Base-by-base conservation (phyloP, 2,329 filamentous ascomycete species). In the Colletotrichum camelliae region DNA sequence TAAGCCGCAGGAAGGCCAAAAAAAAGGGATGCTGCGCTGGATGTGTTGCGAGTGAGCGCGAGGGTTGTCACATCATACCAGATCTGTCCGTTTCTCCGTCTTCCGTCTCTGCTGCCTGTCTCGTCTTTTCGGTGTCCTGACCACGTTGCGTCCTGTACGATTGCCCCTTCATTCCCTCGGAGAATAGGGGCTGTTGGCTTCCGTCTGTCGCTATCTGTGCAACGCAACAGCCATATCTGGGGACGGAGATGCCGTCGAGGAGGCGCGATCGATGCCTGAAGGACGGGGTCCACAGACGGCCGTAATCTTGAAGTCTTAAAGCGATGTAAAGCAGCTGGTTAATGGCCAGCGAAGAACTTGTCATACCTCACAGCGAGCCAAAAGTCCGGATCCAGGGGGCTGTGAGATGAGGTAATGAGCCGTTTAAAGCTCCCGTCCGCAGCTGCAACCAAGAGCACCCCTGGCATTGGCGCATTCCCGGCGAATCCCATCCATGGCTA, bases 21-120 rank as follows among this genome's bases (percentile, higher is more conserved):
- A n/a, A n/a, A 35, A 57, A 24, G 24, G 24, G 39, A 33, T 57
- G 62, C 3, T 24, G 60, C 24, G 37, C 35, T 39, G 33, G 16
- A 39, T 16, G 31, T 69, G 71, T 31, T 43, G 60, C 67, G 58
- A 61, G 58, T 13, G 58, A 31, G 31, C 57, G 57, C 57, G 16
- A 39, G 60, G 72, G 39, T 13, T 62, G 72, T 72, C 69, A 72
- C 68, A 72, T 72, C 68, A 72, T 67, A 37, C 61, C 72, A 72
- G 37, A 62, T 62, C 33, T 71, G 72, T 67, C 61, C 33, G 31
- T 55, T 64, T 31, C 72, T 72, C 72, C 52, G 72, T 67, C 57
- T 37, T 52, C 39, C 27, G 62, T 67, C 62, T 61, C 39, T 39
- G 60, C 52, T 33, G 15, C 21, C 33, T 67, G 69, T 67, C 69